Evolutionary conservation across 768 basidiomycete species (phyloP).

Genomic region (Porphyrellus cyaneotinctus): DNA sequence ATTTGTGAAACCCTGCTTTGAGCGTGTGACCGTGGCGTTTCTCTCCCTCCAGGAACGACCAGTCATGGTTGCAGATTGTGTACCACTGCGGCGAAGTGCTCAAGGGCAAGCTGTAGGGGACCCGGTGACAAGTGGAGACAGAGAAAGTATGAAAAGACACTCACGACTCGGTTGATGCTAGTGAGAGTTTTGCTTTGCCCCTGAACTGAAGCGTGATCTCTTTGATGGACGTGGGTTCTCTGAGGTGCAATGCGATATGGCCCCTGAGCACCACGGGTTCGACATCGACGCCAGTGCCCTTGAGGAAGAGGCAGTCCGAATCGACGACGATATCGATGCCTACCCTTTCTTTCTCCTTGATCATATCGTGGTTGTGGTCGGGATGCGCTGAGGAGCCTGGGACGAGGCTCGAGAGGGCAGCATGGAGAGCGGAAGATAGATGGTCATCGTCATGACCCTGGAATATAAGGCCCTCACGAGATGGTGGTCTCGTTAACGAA

Average conservation of each 20-base stretch:
- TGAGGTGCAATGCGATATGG: slow-evolving; percentile 71
- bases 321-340: slow-evolving; percentile 75
- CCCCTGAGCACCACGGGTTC: slow-evolving; percentile 81
- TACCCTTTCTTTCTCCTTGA: slow-evolving; percentile 44
- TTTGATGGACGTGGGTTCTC: slow-evolving; percentile 78
- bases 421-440: slow-evolving; percentile 36
- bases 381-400: slow-evolving; percentile 20
- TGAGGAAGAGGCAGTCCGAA: slow-evolving; percentile 62
- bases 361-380: slow-evolving; percentile 37
- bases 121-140: neutral
- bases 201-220: slow-evolving; percentile 81
- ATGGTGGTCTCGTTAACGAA: slow-evolving; percentile 31
- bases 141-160: slow-evolving; percentile 25
- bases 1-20: slow-evolving; percentile 91
- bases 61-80: slow-evolving; percentile 76
- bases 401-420: slow-evolving; percentile 32
- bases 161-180: slow-evolving; percentile 54
- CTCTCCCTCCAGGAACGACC: slow-evolving; percentile 88
- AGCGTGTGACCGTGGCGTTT: slow-evolving; percentile 79
- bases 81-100: slow-evolving; percentile 45
- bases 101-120: slow-evolving; percentile 17
- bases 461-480: slow-evolving; percentile 20
- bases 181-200: slow-evolving; percentile 75
- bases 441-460: slow-evolving; percentile 32
- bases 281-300: slow-evolving; percentile 78